Evolutionary conservation across 495 filamentous ascomycete genomes (phyloP).

Genomic region (Aspergillus asperescens): DNA sequence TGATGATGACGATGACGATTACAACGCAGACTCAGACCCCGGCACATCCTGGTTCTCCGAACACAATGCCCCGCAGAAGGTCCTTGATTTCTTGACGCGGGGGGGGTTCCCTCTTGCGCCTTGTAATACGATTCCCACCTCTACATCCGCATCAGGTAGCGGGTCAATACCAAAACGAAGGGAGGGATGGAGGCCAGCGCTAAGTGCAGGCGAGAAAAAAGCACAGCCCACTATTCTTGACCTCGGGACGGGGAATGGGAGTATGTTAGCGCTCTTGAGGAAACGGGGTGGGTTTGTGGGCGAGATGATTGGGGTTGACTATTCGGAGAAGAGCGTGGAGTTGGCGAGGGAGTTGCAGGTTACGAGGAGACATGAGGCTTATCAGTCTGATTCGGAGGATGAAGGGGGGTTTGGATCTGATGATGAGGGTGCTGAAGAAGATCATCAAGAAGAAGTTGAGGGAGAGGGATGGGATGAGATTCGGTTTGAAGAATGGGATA

Average conservation of each 20-base stretch:
- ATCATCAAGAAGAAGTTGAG: conserved; percentile 4
- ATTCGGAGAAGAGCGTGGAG: conserved; percentile 65
- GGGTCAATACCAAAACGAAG: background rate
- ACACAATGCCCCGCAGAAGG: conserved; percentile 46
- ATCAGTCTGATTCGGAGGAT: conserved; percentile 29
- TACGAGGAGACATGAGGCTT: conserved; percentile 36
- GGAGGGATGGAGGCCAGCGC: background rate
- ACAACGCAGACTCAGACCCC: conserved; percentile 35
- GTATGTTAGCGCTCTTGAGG: conserved; percentile 70
- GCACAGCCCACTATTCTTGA: conserved; percentile 53
- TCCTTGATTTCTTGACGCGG: conserved; percentile 39
- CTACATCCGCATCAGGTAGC: background rate
- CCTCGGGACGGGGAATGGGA: conserved; percentile 88
- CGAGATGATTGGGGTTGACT: conserved; percentile 79
- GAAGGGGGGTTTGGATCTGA: conserved; percentile 17
- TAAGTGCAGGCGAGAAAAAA: background rate
- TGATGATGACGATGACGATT: conserved; percentile 25
- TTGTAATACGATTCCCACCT: conserved; percentile 19
- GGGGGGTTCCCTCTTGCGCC: conserved; percentile 34
- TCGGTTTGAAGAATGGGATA: conserved; percentile 71
- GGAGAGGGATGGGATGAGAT: conserved; percentile 30
- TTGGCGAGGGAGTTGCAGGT: conserved; percentile 55
- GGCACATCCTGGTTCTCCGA: conserved; percentile 52
- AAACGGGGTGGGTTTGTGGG: conserved; percentile 56
- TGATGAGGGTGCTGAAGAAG: conserved; percentile 13